Conservation (phyloP, 441 rosid genomes). For the Monsonia emarginata region DNA sequence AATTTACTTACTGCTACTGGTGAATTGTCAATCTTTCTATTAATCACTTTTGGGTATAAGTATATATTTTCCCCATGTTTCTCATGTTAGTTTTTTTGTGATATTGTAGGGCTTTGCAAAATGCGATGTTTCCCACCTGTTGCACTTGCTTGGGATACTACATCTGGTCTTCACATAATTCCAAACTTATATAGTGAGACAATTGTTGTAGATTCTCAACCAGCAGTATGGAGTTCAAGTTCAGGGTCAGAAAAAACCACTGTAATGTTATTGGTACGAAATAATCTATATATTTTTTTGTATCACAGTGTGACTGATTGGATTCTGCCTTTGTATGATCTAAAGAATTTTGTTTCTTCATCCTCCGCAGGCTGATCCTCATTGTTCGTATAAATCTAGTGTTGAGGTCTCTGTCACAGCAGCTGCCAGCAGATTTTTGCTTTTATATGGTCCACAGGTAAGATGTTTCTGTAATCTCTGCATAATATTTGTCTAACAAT, state of each 20-base stretch:
- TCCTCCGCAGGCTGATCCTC: conserved; percentile 81
- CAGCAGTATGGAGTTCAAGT: conserved; percentile 59
- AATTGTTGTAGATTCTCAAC: conserved; percentile 65
- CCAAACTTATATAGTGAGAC: conserved; percentile 62
- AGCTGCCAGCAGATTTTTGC: conserved; percentile 68
- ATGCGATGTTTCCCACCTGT: conserved; percentile 95
- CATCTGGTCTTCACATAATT: conserved; percentile 64
- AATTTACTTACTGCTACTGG: neutral
- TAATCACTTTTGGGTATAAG: conserved; percentile 6
- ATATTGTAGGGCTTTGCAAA: conserved; percentile 71
- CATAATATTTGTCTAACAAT: neutral
- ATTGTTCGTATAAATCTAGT: conserved; percentile 68
- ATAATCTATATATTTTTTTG: conserved; percentile 3
- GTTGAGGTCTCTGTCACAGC: conserved; percentile 55
- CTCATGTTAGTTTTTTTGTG: conserved; percentile 20
- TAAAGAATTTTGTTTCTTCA: conserved; percentile 12
- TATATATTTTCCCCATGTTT: conserved; percentile 2
- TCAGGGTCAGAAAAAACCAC: conserved; percentile 59
- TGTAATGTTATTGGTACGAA: conserved; percentile 59
- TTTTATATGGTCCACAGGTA: conserved; percentile 71
- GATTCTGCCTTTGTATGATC: conserved; percentile 5
- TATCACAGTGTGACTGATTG: conserved; percentile 1
- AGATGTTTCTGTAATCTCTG: neutral
- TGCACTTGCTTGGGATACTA: conserved; percentile 92
- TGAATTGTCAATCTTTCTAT: neutral